Evolutionary conservation across 352 stramenopile genomes (phyloP), one percentile per base, ranked within the genome.

Genomic region (Phytophthora agathidicida): DNA sequence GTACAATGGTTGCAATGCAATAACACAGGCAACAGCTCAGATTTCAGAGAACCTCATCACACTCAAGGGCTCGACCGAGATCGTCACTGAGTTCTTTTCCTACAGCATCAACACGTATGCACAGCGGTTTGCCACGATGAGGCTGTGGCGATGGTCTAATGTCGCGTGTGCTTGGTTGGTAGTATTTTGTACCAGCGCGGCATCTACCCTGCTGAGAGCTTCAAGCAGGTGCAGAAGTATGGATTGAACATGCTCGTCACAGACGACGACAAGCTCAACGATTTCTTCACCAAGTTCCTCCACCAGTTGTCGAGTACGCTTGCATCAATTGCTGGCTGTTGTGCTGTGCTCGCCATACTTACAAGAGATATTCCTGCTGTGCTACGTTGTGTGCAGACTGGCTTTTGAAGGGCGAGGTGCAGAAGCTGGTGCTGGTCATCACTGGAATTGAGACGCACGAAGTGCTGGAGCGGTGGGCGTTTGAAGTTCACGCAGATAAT

Each of bases 31-130:
- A 16, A 89, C 82, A 41, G 68, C 80, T 9, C 82, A 92, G 57
- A 59, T 88, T 30, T 80, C 75, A 13, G 79, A 96, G 73, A 99
- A 93, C 46, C 86, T 99, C 24, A 99, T 99, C 67, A 99, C 97
- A n/a, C 78, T 99, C 14, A 98, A 98, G 68, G 98, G 98, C 35
- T 99, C 95, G 19, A 97, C 98, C 2, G 96, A 98, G 64, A 98
- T 99, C 37, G 97, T 99, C 39, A 98, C 96, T 0, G 97, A 99
- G 78, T 99, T 99, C 73, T 99, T 99, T 85, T 98, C 97, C 50
- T 99, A 98, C 65, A 94, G 93, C 51, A 99, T 99, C 77, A 99
- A 99, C 86, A 96, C 81, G 88, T 96, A 69, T 28, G 46, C 20
- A 44, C 14, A n/a, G 10, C 24, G n/a, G 42, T 44, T 53, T 19